Percentiles rank a stretch among this genome's conserved stretches.
phyloP scores from a whole-genome alignment of 352 stramenopile species.

The Phytopythium kandeliae region DNA sequence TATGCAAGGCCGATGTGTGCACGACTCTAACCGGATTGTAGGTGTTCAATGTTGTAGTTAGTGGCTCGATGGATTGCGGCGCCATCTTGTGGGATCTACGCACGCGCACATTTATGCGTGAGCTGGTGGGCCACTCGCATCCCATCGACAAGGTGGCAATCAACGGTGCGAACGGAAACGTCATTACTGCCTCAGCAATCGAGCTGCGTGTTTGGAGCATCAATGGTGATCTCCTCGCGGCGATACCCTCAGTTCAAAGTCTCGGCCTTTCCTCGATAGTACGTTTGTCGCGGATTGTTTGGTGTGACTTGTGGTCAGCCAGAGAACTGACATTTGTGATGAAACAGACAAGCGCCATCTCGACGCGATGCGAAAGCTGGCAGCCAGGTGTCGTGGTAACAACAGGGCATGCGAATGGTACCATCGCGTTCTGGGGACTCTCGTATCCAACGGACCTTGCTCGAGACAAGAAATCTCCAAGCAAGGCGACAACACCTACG shows the following conservation, averaged over 20 bases:
- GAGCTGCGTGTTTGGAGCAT: slow-evolving; percentile 76
- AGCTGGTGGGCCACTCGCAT: slow-evolving; percentile 44
- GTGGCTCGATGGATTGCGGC: slow-evolving; percentile 44
- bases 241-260: slow-evolving; percentile 23
- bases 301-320: background rate
- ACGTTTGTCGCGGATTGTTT: slow-evolving; percentile 8
- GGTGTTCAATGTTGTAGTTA: slow-evolving; percentile 66
- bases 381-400: slow-evolving; percentile 60
- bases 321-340: background rate
- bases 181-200: slow-evolving; percentile 38
- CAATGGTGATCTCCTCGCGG: slow-evolving; percentile 67
- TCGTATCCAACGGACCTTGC: slow-evolving; percentile 52
- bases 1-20: background rate
- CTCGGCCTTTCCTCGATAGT: slow-evolving; percentile 56
- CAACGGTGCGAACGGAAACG: slow-evolving; percentile 61
- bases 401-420: slow-evolving; percentile 66
- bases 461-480: slow-evolving; percentile 16
- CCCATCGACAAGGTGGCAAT: slow-evolving; percentile 54
- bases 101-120: slow-evolving; percentile 46
- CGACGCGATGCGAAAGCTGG: slow-evolving; percentile 69
- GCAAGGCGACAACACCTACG: background rate
- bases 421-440: slow-evolving; percentile 67
- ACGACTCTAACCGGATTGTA: no score
- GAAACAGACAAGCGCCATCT: slow-evolving; percentile 43
- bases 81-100: slow-evolving; percentile 72